Base-by-base conservation (phyloP, 75 land plant genomes). In the Picea glauca region DNA sequence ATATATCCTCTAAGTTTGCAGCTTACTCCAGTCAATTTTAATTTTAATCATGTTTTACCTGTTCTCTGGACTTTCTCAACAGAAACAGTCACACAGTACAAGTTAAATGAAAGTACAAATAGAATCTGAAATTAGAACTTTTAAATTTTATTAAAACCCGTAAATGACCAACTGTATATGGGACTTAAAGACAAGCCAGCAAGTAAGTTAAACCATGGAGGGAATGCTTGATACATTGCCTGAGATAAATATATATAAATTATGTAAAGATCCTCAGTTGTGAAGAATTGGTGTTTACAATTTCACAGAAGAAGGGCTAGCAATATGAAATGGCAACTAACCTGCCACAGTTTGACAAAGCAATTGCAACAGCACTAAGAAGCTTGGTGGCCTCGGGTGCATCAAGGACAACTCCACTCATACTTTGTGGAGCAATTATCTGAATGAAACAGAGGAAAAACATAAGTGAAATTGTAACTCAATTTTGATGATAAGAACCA, bases 291-390 rank as follows among this genome's bases (percentile, higher is more conserved):
- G 1, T n/a, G n/a, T 68, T 20, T 68, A 20, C 12, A 40, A 18
- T 5, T 43, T 8, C 21, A 43, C 3, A 7, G n/a, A 7, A 7
- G n/a, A 70, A 70, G 26, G 43, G 33, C 50, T 70, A 12, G 54
- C 40, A 20, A 70, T 4, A 35, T 31, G 26, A 17, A 23, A 17
- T 13, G 26, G 35, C 35, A 26, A 32, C 76, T 56, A 75, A 97
- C 99, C 99, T 93, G 74, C 91, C 86, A 86, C 98, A 95, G 79
- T 93, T 95, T 72, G 99, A 84, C 61, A 93, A 83, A 77, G 99
- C 99, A 85, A 97, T 88, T 33, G 98, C 93, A 80, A 93, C 87
- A 63, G 93, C 80, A 82, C 94, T 92, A 31, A 92, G 63, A 57
- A 92, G 85, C 60, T 86, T 86, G 12, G 83, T 90, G 23, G 92